These are phyloP conservation scores for Ophiocordyceps camponoti-rufipedis DNA, from an alignment of 2,329 filamentous ascomycete species.

Conservation along the genomic window DNA sequence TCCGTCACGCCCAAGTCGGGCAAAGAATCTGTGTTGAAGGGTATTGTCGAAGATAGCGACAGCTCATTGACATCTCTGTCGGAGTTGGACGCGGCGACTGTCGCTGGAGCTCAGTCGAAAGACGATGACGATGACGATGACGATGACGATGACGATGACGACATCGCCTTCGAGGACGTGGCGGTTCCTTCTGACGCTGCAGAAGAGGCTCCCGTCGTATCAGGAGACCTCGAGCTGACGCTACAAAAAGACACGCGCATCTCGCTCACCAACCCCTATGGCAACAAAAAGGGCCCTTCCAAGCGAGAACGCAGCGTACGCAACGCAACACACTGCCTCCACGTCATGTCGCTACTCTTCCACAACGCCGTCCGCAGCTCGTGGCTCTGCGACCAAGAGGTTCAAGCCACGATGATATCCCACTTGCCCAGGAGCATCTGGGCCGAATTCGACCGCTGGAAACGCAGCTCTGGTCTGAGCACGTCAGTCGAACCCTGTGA, in stretches of 20 bases:
- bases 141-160: slow-evolving; percentile 22
- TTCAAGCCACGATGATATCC: slow-evolving; percentile 61
- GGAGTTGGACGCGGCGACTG: slow-evolving; percentile 34
- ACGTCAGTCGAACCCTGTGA: slow-evolving; percentile 15
- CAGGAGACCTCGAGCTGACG: slow-evolving; percentile 58
- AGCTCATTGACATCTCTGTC: slow-evolving; percentile 35
- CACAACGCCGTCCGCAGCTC: slow-evolving; percentile 76
- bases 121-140: slow-evolving; percentile 5
- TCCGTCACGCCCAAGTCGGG: slow-evolving; percentile 23
- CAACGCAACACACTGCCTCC: slow-evolving; percentile 65
- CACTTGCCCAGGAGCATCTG: slow-evolving; percentile 50
- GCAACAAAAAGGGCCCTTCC: slow-evolving; percentile 63
- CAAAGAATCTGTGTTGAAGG: slow-evolving; percentile 20
- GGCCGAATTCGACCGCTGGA: slow-evolving; percentile 59
- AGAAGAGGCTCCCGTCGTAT: slow-evolving; percentile 27
- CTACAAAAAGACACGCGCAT: slow-evolving; percentile 40
- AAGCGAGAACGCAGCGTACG: slow-evolving; percentile 71
- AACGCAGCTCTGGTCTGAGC: slow-evolving; percentile 45
- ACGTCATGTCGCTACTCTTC: slow-evolving; percentile 75
- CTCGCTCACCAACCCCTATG: slow-evolving; percentile 41
- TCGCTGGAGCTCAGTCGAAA: slow-evolving; percentile 22
- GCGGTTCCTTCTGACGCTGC: slow-evolving; percentile 40
- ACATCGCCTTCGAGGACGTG: slow-evolving; percentile 43
- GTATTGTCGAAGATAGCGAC: slow-evolving; percentile 25
- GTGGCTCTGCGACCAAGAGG: slow-evolving; percentile 61